A percentile compares a stretch with the other conserved stretches of the same genome.
Conservation (phyloP, 345 rosid species). For the Linum trigynum region DNA sequence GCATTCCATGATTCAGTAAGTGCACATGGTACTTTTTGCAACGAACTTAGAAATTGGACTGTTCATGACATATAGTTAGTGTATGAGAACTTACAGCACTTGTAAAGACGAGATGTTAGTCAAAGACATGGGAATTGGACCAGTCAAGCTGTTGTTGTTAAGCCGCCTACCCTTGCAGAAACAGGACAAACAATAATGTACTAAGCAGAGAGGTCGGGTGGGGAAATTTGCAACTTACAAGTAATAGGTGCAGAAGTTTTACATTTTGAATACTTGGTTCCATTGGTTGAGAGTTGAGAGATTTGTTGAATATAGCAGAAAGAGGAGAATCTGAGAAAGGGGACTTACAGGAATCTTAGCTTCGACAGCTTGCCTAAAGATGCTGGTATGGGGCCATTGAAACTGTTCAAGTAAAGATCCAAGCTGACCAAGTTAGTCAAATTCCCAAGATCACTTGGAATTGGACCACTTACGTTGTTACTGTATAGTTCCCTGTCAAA, state of each 20-base stretch:
- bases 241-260: not conserved
- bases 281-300: no score
- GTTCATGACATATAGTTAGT: not conserved
- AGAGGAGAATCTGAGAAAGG: conserved; percentile 2
- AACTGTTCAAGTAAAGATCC: conserved; percentile 47
- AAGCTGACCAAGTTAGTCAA: conserved; percentile 48
- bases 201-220: not conserved
- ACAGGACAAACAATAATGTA: conserved; percentile 14
- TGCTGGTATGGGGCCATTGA: conserved; percentile 56
- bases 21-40: conserved; percentile 4
- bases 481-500: conserved; percentile 53
- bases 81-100: conserved; percentile 66
- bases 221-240: not conserved
- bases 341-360: conserved; percentile 58
- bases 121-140: conserved; percentile 81
- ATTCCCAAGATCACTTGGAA: conserved; percentile 52
- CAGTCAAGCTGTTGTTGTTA: conserved; percentile 80
- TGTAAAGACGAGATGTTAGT: conserved; percentile 83
- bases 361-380: conserved; percentile 52
- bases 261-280: not conserved
- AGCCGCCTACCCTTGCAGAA: conserved; percentile 82
- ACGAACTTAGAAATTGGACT: not conserved
- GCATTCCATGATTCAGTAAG: conserved; percentile 17
- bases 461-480: conserved; percentile 38
- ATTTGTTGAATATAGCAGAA: not conserved